Conservation (phyloP, 1,139 yeast species). For the Yamadazyma buinensis region DNA sequence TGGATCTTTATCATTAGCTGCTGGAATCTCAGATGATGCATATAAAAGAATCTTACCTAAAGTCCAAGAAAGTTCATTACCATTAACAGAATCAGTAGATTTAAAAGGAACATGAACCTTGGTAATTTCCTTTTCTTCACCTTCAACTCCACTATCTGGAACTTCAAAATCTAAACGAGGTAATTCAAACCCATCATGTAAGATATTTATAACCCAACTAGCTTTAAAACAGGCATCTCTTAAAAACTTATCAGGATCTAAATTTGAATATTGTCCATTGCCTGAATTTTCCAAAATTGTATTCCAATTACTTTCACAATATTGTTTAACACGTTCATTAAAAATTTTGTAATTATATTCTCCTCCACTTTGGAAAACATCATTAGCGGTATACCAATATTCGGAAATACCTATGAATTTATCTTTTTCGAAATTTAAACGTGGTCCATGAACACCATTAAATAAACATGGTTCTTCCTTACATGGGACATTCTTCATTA, state of each 20-base stretch:
- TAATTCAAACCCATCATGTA: constrained; percentile 76
- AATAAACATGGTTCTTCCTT: constrained; percentile 70
- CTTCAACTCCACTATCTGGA: constrained; percentile 16
- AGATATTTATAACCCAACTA: constrained; percentile 71
- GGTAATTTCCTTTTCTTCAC: constrained; percentile 22
- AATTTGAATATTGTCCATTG: constrained; percentile 48
- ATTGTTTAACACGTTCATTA: constrained; percentile 55
- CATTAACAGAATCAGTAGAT: constrained; percentile 56
- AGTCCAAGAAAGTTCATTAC: constrained; percentile 66
- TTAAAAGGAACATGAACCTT: constrained; percentile 52
- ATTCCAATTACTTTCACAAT: constrained; percentile 67
- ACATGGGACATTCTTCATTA: constrained; percentile 72
- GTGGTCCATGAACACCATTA: constrained; percentile 79
- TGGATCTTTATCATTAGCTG: constrained; percentile 17
- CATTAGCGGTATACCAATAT: constrained; percentile 84
- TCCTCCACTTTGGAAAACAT: constrained; percentile 74
- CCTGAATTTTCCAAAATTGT: constrained; percentile 45
- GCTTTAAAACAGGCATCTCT: constrained; percentile 78
- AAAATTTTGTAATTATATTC: constrained; percentile 63
- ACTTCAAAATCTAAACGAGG: constrained; percentile 60
- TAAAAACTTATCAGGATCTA: constrained; percentile 45
- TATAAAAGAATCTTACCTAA: constrained; percentile 56
- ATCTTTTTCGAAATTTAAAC: constrained; percentile 63
- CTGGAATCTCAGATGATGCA: constrained; percentile 51
- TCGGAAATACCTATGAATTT: constrained; percentile 78